These are phyloP conservation scores for Zancudomyces culisetae DNA, from an alignment of 371 early-diverging fungal genomes.

Conservation along the genomic window DNA sequence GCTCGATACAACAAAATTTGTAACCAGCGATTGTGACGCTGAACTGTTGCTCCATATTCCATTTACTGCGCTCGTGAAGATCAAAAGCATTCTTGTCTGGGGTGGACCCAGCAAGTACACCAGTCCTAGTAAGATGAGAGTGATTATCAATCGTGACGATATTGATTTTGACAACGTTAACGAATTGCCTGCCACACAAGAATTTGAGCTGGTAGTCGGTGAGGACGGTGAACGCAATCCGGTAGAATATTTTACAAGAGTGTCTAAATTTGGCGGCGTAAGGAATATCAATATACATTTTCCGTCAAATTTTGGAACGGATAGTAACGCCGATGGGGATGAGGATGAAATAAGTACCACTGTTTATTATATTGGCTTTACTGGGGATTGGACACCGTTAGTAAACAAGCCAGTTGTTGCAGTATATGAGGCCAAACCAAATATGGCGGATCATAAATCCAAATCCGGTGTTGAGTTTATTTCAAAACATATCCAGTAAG, in stretches of 20 bases:
- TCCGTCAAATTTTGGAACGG: slow-evolving; percentile 59
- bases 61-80: slow-evolving; percentile 75
- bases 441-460: slow-evolving; percentile 64
- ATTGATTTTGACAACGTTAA: slow-evolving; percentile 78
- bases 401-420: slow-evolving; percentile 57
- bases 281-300: slow-evolving; percentile 65
- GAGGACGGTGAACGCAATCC: slow-evolving; percentile 27
- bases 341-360: no score
- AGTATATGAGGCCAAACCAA: slow-evolving; percentile 66
- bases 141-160: slow-evolving; percentile 74
- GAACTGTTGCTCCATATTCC: slow-evolving; percentile 77
- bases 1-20: slow-evolving; percentile 34
- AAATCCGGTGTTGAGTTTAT: background rate
- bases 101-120: slow-evolving; percentile 40
- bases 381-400: slow-evolving; percentile 66
- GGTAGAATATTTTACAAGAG: slow-evolving; percentile 44
- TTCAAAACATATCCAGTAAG: background rate
- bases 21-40: slow-evolving; percentile 76
- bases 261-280: slow-evolving; percentile 69
- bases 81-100: slow-evolving; percentile 67
- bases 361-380: slow-evolving; percentile 64
- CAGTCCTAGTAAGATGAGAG: slow-evolving; percentile 55
- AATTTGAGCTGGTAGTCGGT: slow-evolving; percentile 55
- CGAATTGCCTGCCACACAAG: slow-evolving; percentile 42
- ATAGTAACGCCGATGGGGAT: slow-evolving; percentile 14